A percentile compares a stretch with the other conserved stretches of the same genome.
phyloP scores from a whole-genome alignment of 495 filamentous ascomycete genomes.

The Xylaria venustula region DNA sequence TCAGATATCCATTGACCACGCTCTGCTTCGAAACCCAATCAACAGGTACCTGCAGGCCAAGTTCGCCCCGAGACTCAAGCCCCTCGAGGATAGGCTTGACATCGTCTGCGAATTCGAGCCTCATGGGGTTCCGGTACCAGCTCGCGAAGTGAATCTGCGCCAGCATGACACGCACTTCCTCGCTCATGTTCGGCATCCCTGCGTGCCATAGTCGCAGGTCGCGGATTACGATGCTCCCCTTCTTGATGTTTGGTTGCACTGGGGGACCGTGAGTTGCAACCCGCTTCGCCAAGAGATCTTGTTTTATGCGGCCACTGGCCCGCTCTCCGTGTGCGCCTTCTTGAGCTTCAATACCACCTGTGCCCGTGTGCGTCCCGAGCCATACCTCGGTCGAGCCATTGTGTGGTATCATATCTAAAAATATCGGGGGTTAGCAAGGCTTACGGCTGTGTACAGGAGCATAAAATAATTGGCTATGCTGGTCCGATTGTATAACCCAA shows the following conservation, averaged over 20 bases:
- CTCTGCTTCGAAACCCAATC: slow-evolving; percentile 39
- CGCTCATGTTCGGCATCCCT: slow-evolving; percentile 55
- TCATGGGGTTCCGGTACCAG: slow-evolving; percentile 53
- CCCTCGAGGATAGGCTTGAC: slow-evolving; percentile 37
- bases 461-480: background rate
- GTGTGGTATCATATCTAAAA: slow-evolving; percentile 40
- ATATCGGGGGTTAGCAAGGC: background rate
- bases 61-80: slow-evolving; percentile 20
- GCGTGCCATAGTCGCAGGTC: slow-evolving; percentile 62
- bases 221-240: slow-evolving; percentile 53
- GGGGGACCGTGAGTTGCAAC: slow-evolving; percentile 38
- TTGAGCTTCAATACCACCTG: slow-evolving; percentile 37
- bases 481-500: background rate
- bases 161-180: slow-evolving; percentile 54
- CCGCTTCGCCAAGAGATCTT: slow-evolving; percentile 39
- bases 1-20: slow-evolving; percentile 37
- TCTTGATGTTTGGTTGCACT: slow-evolving; percentile 48
- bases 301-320: slow-evolving; percentile 48
- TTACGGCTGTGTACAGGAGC: background rate
- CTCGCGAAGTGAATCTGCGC: slow-evolving; percentile 53
- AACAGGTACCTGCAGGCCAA: slow-evolving; percentile 43
- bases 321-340: slow-evolving; percentile 43
- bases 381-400: slow-evolving; percentile 62
- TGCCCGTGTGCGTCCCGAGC: slow-evolving; percentile 54
- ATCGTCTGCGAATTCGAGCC: slow-evolving; percentile 47